These are phyloP conservation scores for Capronia americana DNA, from an alignment of 2,329 filamentous ascomycete species.

Conservation along the genomic window DNA sequence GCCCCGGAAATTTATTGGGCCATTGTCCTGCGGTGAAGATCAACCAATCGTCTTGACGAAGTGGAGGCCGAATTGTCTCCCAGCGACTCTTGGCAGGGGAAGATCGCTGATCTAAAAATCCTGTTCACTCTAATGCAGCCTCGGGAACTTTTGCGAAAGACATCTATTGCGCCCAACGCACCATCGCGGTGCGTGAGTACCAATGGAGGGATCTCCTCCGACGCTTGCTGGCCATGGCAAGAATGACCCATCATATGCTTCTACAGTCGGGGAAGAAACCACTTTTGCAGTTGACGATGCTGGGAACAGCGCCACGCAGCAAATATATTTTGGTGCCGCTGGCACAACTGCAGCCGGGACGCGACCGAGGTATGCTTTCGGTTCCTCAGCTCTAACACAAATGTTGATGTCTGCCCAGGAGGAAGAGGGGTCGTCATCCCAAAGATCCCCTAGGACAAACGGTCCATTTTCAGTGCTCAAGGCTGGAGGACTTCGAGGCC, in stretches of 20 bases:
- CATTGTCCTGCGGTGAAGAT: slow-evolving; percentile 4
- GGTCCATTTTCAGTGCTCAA: slow-evolving; percentile 32
- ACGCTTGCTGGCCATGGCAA: not conserved
- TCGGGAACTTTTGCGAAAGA: slow-evolving; percentile 18
- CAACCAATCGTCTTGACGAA: slow-evolving; percentile 8
- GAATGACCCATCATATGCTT: not conserved
- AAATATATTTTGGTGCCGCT: not conserved
- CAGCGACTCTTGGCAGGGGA: slow-evolving; percentile 30
- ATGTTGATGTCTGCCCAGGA: not conserved
- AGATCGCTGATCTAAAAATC: not conserved
- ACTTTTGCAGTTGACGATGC: not conserved
- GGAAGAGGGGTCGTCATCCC: slow-evolving; percentile 34
- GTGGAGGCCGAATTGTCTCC: not conserved
- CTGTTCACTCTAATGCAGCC: slow-evolving; percentile 24
- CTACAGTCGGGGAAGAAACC: slow-evolving; percentile 2
- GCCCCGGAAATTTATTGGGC: not conserved
- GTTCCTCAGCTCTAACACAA: not conserved
- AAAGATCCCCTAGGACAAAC: slow-evolving; percentile 38
- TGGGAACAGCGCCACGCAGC: not conserved
- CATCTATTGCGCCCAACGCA: slow-evolving; percentile 15
- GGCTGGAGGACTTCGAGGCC: slow-evolving; percentile 34
- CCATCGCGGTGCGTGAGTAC: not conserved
- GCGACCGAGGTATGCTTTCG: not conserved
- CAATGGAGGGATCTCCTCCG: slow-evolving; percentile 21
- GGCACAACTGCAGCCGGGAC: slow-evolving; percentile 7